Percentiles rank a stretch among this genome's conserved stretches.
phyloP scores from a whole-genome alignment of 176 grass and related monocot genomes.

The Raddia guianensis region DNA sequence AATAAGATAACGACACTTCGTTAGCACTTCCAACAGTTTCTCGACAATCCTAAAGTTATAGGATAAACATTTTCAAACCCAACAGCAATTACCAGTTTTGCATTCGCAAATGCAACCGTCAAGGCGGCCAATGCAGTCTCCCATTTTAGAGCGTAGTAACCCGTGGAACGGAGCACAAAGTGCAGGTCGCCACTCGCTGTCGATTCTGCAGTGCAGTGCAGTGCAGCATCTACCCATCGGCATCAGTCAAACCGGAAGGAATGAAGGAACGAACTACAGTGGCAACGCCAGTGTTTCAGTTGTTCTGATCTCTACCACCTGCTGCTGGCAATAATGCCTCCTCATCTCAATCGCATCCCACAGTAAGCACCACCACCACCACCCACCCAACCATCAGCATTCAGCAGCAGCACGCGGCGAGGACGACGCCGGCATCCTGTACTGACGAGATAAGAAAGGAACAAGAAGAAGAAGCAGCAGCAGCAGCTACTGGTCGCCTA shows the following conservation, averaged over 20 bases:
- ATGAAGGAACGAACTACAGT: neutral
- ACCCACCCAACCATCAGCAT: neutral
- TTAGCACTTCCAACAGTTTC: no score
- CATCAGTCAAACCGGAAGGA: neutral
- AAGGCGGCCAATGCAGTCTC: no score
- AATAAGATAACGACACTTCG: no score
- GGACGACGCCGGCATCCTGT: constrained; percentile 39
- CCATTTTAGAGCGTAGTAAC: no score
- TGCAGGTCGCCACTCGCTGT: neutral
- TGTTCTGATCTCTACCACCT: neutral
- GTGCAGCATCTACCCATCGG: neutral
- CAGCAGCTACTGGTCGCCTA: neutral
- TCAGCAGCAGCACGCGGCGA: neutral
- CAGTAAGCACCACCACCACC: neutral
- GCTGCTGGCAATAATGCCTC: constrained; percentile 32
- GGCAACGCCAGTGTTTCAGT: neutral
- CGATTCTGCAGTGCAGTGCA: neutral
- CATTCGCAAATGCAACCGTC: no score
- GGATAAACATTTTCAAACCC: no score
- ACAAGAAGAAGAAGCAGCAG: neutral
- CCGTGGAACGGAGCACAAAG: no score
- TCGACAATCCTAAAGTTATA: no score
- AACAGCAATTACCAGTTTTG: no score
- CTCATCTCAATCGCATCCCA: constrained; percentile 46
- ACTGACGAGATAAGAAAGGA: constrained; percentile 46